These are phyloP conservation scores for Melastoma malabathricum DNA, from an alignment of 345 rosid genomes.

Conservation along the genomic window DNA sequence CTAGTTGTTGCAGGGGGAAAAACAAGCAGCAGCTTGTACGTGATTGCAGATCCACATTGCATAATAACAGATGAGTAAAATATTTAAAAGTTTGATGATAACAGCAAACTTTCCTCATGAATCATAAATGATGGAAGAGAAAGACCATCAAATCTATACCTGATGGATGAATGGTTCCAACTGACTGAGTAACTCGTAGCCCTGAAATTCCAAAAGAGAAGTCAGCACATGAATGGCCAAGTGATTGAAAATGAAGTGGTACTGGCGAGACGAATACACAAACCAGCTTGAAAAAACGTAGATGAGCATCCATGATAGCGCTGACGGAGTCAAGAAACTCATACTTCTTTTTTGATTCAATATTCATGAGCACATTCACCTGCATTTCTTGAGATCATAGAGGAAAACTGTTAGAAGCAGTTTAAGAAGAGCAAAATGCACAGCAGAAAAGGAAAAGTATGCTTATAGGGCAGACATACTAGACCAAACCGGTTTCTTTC, in stretches of 20 bases:
- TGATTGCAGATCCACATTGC: background rate
- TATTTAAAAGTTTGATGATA: too few relatives aligned
- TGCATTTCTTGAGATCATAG: constrained; percentile 56
- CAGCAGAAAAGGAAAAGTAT: constrained; percentile 1
- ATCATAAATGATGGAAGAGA: too few relatives aligned
- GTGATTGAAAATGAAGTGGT: background rate
- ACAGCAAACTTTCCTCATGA: too few relatives aligned
- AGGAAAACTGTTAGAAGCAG: constrained; percentile 17
- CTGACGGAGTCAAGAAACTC: constrained; percentile 87
- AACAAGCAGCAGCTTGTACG: constrained; percentile 1
- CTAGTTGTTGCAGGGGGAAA: constrained; percentile 17
- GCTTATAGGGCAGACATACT: constrained; percentile 31
- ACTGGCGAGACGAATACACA: constrained; percentile 11
- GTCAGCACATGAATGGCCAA: constrained; percentile 7
- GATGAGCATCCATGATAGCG: constrained; percentile 83
- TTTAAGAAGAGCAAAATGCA: constrained; percentile 3
- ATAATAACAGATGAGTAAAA: too few relatives aligned
- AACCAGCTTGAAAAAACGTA: constrained; percentile 77
- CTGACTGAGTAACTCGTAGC: constrained; percentile 56
- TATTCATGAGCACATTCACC: constrained; percentile 62
- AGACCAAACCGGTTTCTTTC: constrained; percentile 83
- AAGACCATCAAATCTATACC: constrained; percentile 22
- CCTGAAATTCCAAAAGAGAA: constrained; percentile 26
- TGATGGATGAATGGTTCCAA: constrained; percentile 77
- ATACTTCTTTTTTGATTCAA: constrained; percentile 76